These are phyloP conservation scores for Citropsis articulata DNA, from an alignment of 345 rosid species.

Conservation along the genomic window DNA sequence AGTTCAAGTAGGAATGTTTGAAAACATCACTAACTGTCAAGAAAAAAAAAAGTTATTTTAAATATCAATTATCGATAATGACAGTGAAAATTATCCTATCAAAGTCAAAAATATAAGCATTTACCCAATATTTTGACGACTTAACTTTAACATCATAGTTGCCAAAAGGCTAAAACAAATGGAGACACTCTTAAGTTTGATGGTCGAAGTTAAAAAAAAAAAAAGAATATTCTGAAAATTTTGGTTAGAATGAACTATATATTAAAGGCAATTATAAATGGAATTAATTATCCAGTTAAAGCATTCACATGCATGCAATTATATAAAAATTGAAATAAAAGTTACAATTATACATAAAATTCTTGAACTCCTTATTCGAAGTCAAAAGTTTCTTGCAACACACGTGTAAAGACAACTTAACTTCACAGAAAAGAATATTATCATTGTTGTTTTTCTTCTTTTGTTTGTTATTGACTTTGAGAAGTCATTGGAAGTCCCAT, in stretches of 20 bases:
- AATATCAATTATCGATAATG: too few relatives aligned
- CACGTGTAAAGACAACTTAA: conserved; percentile 10
- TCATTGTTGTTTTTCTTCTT: background rate
- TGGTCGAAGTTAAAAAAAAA: background rate
- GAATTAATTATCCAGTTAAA: background rate
- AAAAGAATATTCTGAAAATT: background rate
- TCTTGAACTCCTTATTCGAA: background rate
- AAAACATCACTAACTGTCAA: too few relatives aligned
- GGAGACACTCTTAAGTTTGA: background rate
- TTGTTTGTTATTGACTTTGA: conserved; percentile 10
- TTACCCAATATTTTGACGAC: too few relatives aligned
- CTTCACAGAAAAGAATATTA: background rate
- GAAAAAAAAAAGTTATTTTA: too few relatives aligned
- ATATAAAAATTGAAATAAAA: background rate
- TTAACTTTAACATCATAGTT: too few relatives aligned
- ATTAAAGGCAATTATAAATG: background rate
- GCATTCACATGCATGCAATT: background rate
- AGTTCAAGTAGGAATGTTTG: too few relatives aligned
- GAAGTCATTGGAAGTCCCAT: background rate
- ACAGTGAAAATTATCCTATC: too few relatives aligned
- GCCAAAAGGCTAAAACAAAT: background rate
- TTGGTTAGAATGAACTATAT: background rate
- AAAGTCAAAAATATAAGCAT: too few relatives aligned
- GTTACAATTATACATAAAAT: background rate
- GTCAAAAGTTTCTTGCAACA: background rate